Conservation (phyloP, 1,139 yeast genomes). For the Taiozyma sp. region DNA sequence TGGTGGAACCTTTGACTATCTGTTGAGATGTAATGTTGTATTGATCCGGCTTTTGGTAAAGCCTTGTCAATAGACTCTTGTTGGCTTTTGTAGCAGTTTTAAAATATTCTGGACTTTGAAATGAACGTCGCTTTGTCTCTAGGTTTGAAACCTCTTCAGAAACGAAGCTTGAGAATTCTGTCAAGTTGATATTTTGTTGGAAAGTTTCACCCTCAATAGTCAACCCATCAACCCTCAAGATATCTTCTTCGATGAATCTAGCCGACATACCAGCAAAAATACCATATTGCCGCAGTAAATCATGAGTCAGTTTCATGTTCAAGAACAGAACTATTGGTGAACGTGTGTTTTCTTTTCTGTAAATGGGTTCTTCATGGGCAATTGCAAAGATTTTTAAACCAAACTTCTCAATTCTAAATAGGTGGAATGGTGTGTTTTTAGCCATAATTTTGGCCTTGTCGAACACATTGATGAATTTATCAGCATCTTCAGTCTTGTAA, state of each 20-base stretch:
- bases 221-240: slow-evolving; percentile 20
- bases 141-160: slow-evolving; percentile 24
- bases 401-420: slow-evolving; percentile 48
- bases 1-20: neutral
- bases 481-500: slow-evolving; percentile 31
- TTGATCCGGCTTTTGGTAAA: neutral
- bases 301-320: slow-evolving; percentile 40
- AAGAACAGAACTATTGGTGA: slow-evolving; percentile 65
- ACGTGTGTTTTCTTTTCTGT: slow-evolving; percentile 52
- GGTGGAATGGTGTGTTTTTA: slow-evolving; percentile 82
- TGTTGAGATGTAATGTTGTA: neutral
- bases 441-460: slow-evolving; percentile 76
- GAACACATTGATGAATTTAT: slow-evolving; percentile 56
- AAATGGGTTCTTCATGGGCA: slow-evolving; percentile 69
- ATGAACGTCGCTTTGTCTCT: slow-evolving; percentile 14
- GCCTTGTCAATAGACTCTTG: slow-evolving; percentile 3
- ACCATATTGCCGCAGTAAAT: slow-evolving; percentile 32
- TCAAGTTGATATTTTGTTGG: slow-evolving; percentile 16
- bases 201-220: slow-evolving; percentile 17
- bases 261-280: slow-evolving; percentile 46
- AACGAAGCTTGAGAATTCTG: slow-evolving; percentile 20
- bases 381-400: slow-evolving; percentile 62
- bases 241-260: slow-evolving; percentile 28
- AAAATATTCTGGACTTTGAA: slow-evolving; percentile 7
- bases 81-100: slow-evolving; percentile 8